phyloP scores from a whole-genome alignment of 179 eudicot species.

The Beta macrorhiza region DNA sequence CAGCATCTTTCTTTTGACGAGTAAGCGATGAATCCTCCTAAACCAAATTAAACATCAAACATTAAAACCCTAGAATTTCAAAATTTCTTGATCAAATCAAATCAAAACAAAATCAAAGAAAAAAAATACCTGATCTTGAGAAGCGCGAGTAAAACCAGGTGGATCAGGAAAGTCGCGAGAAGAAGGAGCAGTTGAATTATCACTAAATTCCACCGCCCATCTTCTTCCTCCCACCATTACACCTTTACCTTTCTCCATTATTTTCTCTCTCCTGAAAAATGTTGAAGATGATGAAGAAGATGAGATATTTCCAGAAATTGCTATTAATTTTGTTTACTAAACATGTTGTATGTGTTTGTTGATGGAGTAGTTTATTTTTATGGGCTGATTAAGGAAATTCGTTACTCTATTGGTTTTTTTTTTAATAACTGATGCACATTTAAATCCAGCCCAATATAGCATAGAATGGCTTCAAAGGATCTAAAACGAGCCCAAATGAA shows the following conservation, averaged over 20 bases:
- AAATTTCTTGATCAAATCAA: background rate
- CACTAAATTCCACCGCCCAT: constrained; percentile 89
- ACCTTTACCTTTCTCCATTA: constrained; percentile 76
- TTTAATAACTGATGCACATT: too few relatives aligned
- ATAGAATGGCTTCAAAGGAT: too few relatives aligned
- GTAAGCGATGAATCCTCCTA: constrained; percentile 74
- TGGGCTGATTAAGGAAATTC: too few relatives aligned
- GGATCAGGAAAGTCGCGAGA: constrained; percentile 90
- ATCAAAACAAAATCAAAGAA: background rate
- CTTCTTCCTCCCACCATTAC: constrained; percentile 48
- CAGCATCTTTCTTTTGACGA: constrained; percentile 85
- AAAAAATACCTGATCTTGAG: constrained; percentile 55
- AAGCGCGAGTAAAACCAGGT: constrained; percentile 75
- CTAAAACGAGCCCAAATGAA: too few relatives aligned
- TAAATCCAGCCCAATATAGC: too few relatives aligned
- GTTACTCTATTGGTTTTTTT: too few relatives aligned
- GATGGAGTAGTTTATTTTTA: too few relatives aligned
- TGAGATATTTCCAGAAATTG: too few relatives aligned
- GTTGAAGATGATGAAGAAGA: too few relatives aligned
- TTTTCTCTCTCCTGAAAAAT: background rate
- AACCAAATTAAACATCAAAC: background rate
- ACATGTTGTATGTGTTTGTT: too few relatives aligned
- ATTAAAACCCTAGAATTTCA: background rate
- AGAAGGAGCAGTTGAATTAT: constrained; percentile 62
- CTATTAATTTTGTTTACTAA: too few relatives aligned